These are phyloP conservation scores for Magnusiomyces fungicola DNA, from an alignment of 1,139 yeast genomes.

Conservation along the genomic window DNA sequence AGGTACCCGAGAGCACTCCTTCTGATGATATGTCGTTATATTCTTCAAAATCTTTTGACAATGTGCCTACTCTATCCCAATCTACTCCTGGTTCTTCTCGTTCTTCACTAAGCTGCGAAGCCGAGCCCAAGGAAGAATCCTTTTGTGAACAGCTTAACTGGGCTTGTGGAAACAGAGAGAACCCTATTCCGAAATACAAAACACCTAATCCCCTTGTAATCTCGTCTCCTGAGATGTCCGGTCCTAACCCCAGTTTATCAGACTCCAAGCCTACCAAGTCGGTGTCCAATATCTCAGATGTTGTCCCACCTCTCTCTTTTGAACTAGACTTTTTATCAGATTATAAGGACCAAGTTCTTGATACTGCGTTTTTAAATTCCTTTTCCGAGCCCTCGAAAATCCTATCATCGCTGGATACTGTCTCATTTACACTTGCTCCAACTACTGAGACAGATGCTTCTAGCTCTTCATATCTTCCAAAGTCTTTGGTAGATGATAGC, in stretches of 20 bases:
- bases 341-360: slow-evolving; percentile 32
- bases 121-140: slow-evolving; percentile 35
- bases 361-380: slow-evolving; percentile 26
- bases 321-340: slow-evolving; percentile 31
- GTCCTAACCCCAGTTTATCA: not conserved
- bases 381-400: slow-evolving; percentile 20
- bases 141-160: slow-evolving; percentile 69
- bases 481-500: not conserved
- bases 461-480: not conserved
- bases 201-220: slow-evolving; percentile 18
- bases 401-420: not conserved
- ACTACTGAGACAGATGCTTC: slow-evolving; percentile 41
- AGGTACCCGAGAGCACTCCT: no score
- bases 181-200: slow-evolving; percentile 50
- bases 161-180: slow-evolving; percentile 67
- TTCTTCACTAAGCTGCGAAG: slow-evolving; percentile 18
- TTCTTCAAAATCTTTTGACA: not conserved
- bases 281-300: not conserved
- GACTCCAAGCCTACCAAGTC: slow-evolving; percentile 1
- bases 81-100: slow-evolving; percentile 7
- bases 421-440: slow-evolving; percentile 13
- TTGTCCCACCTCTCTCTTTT: slow-evolving; percentile 24
- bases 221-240: slow-evolving; percentile 16
- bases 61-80: not conserved
- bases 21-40: no score